These are phyloP conservation scores for Saturnispora halmiae DNA, from an alignment of 805 yeast species.

Conservation along the genomic window DNA sequence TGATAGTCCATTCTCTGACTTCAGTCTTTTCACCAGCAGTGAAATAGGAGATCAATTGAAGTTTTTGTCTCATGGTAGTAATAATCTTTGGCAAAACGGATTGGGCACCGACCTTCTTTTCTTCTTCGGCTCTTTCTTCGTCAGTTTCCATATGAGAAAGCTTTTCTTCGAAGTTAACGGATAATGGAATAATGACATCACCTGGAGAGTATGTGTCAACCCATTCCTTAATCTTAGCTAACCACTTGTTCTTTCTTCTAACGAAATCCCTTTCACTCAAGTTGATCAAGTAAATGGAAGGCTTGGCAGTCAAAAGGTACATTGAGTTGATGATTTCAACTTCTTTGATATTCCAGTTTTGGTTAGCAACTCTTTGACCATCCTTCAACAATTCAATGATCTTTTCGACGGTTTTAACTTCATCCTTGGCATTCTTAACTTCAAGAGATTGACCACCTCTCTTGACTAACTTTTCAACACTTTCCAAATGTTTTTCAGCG, in stretches of 20 bases:
- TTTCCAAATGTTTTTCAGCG: slow-evolving; percentile 51
- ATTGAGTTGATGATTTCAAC: slow-evolving; percentile 58
- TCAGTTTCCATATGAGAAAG: slow-evolving; percentile 81
- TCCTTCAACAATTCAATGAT: slow-evolving; percentile 55
- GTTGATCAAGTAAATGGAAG: slow-evolving; percentile 71
- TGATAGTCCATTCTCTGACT: slow-evolving; percentile 83
- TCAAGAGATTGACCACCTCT: slow-evolving; percentile 60
- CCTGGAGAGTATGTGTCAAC: slow-evolving; percentile 56
- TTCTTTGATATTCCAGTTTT: slow-evolving; percentile 55
- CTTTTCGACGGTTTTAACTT: slow-evolving; percentile 46
- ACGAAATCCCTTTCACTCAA: slow-evolving; percentile 63
- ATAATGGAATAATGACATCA: slow-evolving; percentile 83
- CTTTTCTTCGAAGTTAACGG: slow-evolving; percentile 87
- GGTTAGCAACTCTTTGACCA: slow-evolving; percentile 53
- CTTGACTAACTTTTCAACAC: slow-evolving; percentile 45
- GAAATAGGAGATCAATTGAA: slow-evolving; percentile 71
- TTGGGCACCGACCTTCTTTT: slow-evolving; percentile 29
- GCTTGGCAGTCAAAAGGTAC: slow-evolving; percentile 78
- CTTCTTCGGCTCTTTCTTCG: slow-evolving; percentile 29
- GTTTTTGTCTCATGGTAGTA: slow-evolving; percentile 51
- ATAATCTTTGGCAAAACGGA: slow-evolving; percentile 60
- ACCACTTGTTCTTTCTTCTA: slow-evolving; percentile 41
- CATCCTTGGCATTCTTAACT: slow-evolving; percentile 56
- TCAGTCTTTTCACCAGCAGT: slow-evolving; percentile 76
- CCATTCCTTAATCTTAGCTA: slow-evolving; percentile 53